Conservation (phyloP, 2,329 filamentous ascomycete genomes). For the Calonectria leucothoes region DNA sequence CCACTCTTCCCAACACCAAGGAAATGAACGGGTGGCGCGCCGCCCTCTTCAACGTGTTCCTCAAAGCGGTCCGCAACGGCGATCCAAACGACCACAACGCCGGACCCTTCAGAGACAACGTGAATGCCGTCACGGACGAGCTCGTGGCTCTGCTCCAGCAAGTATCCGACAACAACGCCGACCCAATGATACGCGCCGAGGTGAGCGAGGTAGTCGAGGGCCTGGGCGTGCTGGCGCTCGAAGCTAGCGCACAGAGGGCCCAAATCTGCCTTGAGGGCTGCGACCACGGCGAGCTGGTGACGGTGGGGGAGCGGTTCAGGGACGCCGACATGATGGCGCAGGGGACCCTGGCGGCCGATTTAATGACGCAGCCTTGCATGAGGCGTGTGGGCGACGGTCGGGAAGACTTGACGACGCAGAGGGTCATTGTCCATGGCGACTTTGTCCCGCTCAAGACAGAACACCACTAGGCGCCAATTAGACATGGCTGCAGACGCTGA, state of each 20-base stretch:
- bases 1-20: slow-evolving; percentile 20
- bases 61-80: slow-evolving; percentile 3
- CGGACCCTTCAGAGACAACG: slow-evolving; percentile 13
- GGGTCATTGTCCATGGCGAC: slow-evolving; percentile 22
- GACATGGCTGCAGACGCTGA: not conserved
- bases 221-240: slow-evolving; percentile 22
- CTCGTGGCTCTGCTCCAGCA: slow-evolving; percentile 5
- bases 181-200: slow-evolving; percentile 4
- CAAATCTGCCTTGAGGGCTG: slow-evolving; percentile 26
- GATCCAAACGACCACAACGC: not conserved
- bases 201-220: slow-evolving; percentile 17
- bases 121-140: slow-evolving; percentile 8
- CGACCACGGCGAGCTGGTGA: slow-evolving; percentile 9
- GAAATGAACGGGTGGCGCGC: slow-evolving; percentile 23
- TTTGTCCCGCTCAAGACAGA: slow-evolving; percentile 14
- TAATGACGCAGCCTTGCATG: slow-evolving; percentile 30
- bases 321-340: slow-evolving; percentile 13
- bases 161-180: not conserved
- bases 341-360: slow-evolving; percentile 6
- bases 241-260: slow-evolving; percentile 26
- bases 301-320: slow-evolving; percentile 15
- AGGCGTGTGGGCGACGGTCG: slow-evolving; percentile 26
- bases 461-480: not conserved
- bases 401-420: slow-evolving; percentile 19
- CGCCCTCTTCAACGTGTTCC: slow-evolving; percentile 13